Evolutionary conservation across 805 yeast species (phyloP).

Genomic region (Lachancea fermentati): DNA sequence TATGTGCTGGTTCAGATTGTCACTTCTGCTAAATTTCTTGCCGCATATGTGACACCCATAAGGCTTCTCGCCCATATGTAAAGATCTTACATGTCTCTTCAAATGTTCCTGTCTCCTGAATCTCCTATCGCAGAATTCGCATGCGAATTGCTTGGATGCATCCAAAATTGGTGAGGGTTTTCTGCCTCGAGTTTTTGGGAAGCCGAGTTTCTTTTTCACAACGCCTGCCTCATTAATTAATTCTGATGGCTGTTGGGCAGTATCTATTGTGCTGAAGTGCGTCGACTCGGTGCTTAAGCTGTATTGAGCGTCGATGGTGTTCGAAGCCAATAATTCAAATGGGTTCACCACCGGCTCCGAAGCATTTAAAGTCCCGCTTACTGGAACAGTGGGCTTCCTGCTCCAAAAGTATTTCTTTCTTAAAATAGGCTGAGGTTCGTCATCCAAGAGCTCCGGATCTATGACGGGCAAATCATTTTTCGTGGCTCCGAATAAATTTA

Average conservation of each 20-base stretch:
- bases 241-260: slow-evolving; percentile 1
- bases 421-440: slow-evolving; percentile 15
- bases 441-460: slow-evolving; percentile 8
- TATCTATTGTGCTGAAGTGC: slow-evolving; percentile 3
- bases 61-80: slow-evolving; percentile 71
- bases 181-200: slow-evolving; percentile 52
- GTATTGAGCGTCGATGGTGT: slow-evolving; percentile 1
- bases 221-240: slow-evolving; percentile 6
- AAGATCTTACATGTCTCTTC: slow-evolving; percentile 65
- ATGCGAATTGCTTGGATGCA: slow-evolving; percentile 50
- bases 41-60: slow-evolving; percentile 56
- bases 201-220: slow-evolving; percentile 15
- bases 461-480: slow-evolving; percentile 3
- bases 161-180: slow-evolving; percentile 59
- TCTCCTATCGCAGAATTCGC: slow-evolving; percentile 57
- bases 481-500: slow-evolving; percentile 21
- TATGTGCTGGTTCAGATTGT: slow-evolving; percentile 61
- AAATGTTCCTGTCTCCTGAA: slow-evolving; percentile 75
- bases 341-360: slow-evolving; percentile 9
- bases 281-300: slow-evolving; percentile 2
- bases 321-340: slow-evolving; percentile 3
- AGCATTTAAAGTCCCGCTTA: not conserved
- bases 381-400: slow-evolving; percentile 15
- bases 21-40: slow-evolving; percentile 61
- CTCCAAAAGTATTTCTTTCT: slow-evolving; percentile 27